Percentiles rank a stretch among this genome's conserved stretches.
phyloP scores from a whole-genome alignment of 768 basidiomycete genomes.

The Leucosporidium scottii region DNA sequence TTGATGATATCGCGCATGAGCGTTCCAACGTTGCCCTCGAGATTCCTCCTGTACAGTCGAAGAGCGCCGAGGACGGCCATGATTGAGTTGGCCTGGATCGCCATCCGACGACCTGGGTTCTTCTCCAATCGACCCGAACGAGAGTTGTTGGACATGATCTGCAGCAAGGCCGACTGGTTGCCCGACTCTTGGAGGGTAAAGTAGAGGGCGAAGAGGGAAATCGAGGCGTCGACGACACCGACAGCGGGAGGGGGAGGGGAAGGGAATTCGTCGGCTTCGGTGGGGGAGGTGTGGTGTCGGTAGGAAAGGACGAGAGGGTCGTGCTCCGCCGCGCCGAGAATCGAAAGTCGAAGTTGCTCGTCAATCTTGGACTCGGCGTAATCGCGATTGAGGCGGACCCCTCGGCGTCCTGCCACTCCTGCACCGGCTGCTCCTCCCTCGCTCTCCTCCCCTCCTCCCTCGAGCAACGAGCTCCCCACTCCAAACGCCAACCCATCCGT shows the following conservation, averaged over 20 bases:
- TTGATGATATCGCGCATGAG: conserved; percentile 40
- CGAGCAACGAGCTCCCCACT: conserved; percentile 55
- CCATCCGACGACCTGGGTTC: conserved; percentile 77
- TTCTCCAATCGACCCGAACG: conserved; percentile 73
- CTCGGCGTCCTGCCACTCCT: conserved; percentile 33
- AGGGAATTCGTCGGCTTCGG: conserved; percentile 35
- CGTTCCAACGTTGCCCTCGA: conserved; percentile 27
- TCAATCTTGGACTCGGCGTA: conserved; percentile 73
- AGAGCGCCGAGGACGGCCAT: conserved; percentile 67
- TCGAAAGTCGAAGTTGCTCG: conserved; percentile 64
- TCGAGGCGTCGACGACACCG: conserved; percentile 76
- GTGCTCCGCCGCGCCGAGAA: conserved; percentile 77
- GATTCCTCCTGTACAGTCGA: conserved; percentile 39
- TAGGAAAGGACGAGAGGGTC: conserved; percentile 65
- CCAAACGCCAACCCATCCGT: conserved; percentile 89
- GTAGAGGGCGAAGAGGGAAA: conserved; percentile 74
- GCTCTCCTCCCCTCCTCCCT: conserved; percentile 12
- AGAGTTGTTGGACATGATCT: conserved; percentile 55
- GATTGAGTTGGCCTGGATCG: conserved; percentile 70
- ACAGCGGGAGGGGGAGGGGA: conserved; percentile 67
- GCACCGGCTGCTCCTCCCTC: conserved; percentile 2
- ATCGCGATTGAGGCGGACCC: conserved; percentile 62
- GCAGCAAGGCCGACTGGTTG: conserved; percentile 41
- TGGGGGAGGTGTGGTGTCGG: conserved; percentile 43
- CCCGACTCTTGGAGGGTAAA: conserved; percentile 68